phyloP scores from a whole-genome alignment of 345 rosid species.

The Gossypium thurberi region DNA sequence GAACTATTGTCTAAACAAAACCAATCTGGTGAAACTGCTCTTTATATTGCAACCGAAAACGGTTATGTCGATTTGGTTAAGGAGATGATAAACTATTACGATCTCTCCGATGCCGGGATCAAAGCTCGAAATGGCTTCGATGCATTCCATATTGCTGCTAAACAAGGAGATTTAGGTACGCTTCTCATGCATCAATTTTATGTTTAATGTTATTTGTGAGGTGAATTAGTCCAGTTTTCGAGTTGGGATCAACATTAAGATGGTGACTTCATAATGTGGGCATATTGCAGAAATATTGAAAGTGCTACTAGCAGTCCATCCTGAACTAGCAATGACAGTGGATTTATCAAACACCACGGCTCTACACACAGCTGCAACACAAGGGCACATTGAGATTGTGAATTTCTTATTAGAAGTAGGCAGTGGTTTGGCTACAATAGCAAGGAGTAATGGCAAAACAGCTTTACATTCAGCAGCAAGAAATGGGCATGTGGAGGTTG shows the following conservation, averaged over 20 bases:
- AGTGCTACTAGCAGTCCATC: slow-evolving; percentile 63
- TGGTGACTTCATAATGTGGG: slow-evolving; percentile 6
- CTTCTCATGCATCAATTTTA: neutral
- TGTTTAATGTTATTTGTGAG: neutral
- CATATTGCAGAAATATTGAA: slow-evolving; percentile 53
- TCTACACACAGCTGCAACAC: slow-evolving; percentile 82
- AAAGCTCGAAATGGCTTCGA: slow-evolving; percentile 92
- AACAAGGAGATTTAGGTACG: slow-evolving; percentile 85
- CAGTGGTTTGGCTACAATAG: slow-evolving; percentile 75
- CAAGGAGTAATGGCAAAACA: slow-evolving; percentile 87
- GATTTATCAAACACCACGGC: slow-evolving; percentile 85
- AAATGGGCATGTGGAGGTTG: slow-evolving; percentile 75
- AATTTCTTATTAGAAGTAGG: slow-evolving; percentile 60
- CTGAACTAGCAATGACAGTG: slow-evolving; percentile 91
- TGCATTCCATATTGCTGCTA: slow-evolving; percentile 93
- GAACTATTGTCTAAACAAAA: slow-evolving; percentile 63
- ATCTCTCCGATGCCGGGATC: slow-evolving; percentile 68
- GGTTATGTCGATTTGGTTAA: slow-evolving; percentile 67
- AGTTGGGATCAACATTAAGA: neutral
- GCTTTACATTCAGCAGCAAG: slow-evolving; percentile 88
- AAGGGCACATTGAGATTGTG: slow-evolving; percentile 78
- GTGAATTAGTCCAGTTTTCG: neutral
- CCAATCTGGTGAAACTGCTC: slow-evolving; percentile 85
- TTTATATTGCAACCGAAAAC: slow-evolving; percentile 86
- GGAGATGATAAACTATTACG: slow-evolving; percentile 72